phyloP scores from a whole-genome alignment of 176 grass and related monocot genomes.

The Otatea glauca region DNA sequence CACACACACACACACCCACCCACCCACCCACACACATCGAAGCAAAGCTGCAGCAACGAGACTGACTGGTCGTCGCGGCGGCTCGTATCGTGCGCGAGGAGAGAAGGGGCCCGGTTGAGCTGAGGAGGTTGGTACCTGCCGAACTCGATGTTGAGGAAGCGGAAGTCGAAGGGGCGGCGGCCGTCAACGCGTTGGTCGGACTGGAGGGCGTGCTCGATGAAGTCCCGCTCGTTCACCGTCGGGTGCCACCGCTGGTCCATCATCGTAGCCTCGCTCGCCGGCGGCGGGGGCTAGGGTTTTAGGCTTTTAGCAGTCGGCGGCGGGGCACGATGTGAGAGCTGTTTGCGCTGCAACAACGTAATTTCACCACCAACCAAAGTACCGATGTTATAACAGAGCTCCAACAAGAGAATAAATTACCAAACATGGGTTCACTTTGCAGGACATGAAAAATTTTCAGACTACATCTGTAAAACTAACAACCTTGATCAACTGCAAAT shows the following conservation, averaged over 20 bases:
- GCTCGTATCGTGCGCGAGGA: not conserved
- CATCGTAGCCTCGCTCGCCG: not conserved
- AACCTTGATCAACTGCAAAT: no score
- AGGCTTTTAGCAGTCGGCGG: no score
- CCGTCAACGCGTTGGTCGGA: conserved; percentile 85
- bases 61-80: not conserved
- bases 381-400: no score
- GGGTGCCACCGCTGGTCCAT: conserved; percentile 87
- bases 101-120: not conserved
- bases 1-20: not conserved
- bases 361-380: no score
- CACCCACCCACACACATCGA: not conserved
- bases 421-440: no score
- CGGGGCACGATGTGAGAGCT: no score
- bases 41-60: not conserved
- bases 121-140: conserved; percentile 51
- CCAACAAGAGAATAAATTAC: no score
- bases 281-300: no score
- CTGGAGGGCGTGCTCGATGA: conserved; percentile 69
- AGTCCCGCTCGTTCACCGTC: conserved; percentile 81
- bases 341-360: no score
- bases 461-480: no score
- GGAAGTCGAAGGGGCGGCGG: conserved; percentile 88
- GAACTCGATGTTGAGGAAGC: conserved; percentile 71
- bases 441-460: no score